Conservation (phyloP, 352 stramenopile genomes). For the Phytopythium sindhum region DNA sequence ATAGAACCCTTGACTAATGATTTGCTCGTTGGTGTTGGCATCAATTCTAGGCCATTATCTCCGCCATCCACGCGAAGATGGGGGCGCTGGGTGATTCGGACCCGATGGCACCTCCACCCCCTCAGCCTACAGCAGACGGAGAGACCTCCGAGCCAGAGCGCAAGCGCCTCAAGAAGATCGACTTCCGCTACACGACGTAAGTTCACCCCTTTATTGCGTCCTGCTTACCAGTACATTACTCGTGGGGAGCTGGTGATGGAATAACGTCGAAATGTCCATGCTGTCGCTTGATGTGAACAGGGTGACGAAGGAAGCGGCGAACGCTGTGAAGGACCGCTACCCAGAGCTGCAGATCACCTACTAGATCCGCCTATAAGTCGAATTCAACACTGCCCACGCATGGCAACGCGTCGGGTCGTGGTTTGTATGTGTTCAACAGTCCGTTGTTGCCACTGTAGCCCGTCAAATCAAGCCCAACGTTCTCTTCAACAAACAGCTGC, state of each 20-base stretch:
- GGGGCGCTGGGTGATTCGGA: slow-evolving; percentile 24
- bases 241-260: background rate
- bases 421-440: background rate
- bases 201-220: slow-evolving; percentile 8
- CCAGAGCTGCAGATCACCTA: slow-evolving; percentile 36
- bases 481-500: too few species aligned
- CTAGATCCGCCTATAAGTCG: slow-evolving; percentile 6
- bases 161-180: slow-evolving; percentile 87
- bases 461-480: background rate
- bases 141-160: slow-evolving; percentile 60
- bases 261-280: background rate
- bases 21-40: background rate
- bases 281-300: slow-evolving; percentile 20
- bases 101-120: slow-evolving; percentile 15
- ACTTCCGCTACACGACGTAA: slow-evolving; percentile 88
- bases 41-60: slow-evolving; percentile 49
- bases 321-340: slow-evolving; percentile 71
- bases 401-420: background rate
- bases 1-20: background rate
- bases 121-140: slow-evolving; percentile 12
- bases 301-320: slow-evolving; percentile 79
- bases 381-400: background rate
- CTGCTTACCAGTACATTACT: background rate
- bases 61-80: slow-evolving; percentile 80
- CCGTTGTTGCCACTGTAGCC: background rate